Conservation (phyloP, 192 early-diverging fungal genomes). For the Paraglomus occultum region DNA sequence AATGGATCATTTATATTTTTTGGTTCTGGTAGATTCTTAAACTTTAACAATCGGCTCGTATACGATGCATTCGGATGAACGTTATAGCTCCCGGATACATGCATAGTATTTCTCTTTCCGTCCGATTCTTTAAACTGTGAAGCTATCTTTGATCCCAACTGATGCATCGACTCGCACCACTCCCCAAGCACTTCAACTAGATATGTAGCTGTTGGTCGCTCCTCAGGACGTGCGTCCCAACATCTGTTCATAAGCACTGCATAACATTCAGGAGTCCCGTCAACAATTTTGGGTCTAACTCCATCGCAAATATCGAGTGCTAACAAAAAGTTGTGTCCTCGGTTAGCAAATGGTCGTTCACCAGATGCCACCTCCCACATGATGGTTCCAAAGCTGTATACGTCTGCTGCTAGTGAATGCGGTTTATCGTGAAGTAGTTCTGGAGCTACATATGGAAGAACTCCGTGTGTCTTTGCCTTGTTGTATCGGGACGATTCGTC, state of each 20-base stretch:
- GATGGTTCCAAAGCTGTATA: conserved; percentile 43
- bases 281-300: background rate
- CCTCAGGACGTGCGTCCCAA: background rate
- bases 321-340: background rate
- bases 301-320: conserved; percentile 5
- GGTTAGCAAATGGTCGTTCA: conserved; percentile 28
- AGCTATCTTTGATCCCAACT: too few relatives aligned
- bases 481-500: conserved; percentile 31
- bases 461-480: conserved; percentile 27
- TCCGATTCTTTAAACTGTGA: too few relatives aligned
- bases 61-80: conserved; percentile 13
- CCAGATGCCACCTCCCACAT: conserved; percentile 43
- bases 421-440: conserved; percentile 34
- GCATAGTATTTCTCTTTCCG: too few relatives aligned
- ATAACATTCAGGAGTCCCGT: conserved; percentile 9
- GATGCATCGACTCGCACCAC: background rate
- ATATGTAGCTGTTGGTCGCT: background rate
- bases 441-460: conserved; percentile 42
- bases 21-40: background rate
- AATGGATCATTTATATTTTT: background rate
- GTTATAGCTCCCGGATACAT: too few relatives aligned
- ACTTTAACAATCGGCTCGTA: conserved; percentile 11
- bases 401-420: conserved; percentile 37
- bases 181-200: background rate
- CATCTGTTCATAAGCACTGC: background rate